phyloP scores from a whole-genome alignment of 2,329 filamentous ascomycete genomes.

The Verruconis gallopava region DNA sequence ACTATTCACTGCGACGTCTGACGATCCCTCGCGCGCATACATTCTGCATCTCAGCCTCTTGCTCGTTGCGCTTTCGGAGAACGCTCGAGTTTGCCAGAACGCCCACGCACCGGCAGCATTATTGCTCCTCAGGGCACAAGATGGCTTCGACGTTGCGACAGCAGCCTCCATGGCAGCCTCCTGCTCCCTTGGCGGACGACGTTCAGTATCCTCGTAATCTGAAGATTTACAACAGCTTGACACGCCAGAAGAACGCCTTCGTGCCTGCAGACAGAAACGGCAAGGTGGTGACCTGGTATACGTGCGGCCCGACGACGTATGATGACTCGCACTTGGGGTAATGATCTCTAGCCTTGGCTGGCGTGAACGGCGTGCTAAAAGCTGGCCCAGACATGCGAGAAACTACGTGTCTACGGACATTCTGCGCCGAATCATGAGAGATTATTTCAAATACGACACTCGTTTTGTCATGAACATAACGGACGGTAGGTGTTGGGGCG shows the following conservation, averaged over 20 bases:
- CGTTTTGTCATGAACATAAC: conserved; percentile 91
- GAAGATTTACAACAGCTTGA: conserved; percentile 70
- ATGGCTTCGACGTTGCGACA: conserved; percentile 16
- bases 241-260: conserved; percentile 61
- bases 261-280: conserved; percentile 55
- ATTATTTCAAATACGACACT: conserved; percentile 74
- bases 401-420: conserved; percentile 91
- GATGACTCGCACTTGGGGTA: conserved; percentile 69
- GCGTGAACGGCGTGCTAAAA: no score
- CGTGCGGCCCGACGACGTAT: conserved; percentile 71
- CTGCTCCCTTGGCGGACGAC: conserved; percentile 16
- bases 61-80: no score
- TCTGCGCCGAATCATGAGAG: conserved; percentile 64
- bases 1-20: no score
- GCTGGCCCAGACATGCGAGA: no score
- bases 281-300: conserved; percentile 70
- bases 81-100: no score
- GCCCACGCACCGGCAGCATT: no score
- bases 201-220: conserved; percentile 40
- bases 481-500: no score
- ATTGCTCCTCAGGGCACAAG: no score
- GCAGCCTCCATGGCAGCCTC: conserved; percentile 27
- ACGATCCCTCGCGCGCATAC: no score
- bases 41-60: no score
- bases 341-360: no score